These are phyloP conservation scores for Chaetomiaceae sp. DNA, from an alignment of 2,329 filamentous ascomycete genomes.

Conservation along the genomic window DNA sequence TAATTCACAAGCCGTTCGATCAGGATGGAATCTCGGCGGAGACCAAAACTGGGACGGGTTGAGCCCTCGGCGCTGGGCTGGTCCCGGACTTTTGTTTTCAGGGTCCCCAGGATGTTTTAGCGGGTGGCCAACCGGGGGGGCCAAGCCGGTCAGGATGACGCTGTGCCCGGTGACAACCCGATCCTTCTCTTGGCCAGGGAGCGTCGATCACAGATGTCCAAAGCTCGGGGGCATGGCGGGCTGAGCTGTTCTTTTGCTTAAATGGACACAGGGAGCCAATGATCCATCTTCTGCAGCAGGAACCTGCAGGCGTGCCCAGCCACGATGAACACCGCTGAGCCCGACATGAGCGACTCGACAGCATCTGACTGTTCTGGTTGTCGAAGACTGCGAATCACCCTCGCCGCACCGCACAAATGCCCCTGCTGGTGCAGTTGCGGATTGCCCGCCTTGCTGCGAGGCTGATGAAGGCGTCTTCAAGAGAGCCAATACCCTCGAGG, in stretches of 20 bases:
- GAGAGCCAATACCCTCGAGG: constrained; percentile 22
- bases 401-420: too few species aligned
- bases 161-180: neutral
- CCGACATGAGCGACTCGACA: too few species aligned
- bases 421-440: neutral
- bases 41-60: neutral
- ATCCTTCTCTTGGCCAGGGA: neutral
- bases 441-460: constrained; percentile 5
- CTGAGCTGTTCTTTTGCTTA: too few species aligned
- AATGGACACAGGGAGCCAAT: too few species aligned
- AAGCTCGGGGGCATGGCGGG: neutral
- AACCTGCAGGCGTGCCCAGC: too few species aligned
- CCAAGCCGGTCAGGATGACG: constrained; percentile 16
- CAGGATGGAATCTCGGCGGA: neutral
- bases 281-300: too few species aligned
- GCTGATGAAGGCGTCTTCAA: constrained; percentile 3
- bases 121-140: constrained; percentile 11
- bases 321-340: too few species aligned
- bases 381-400: too few species aligned
- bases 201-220: neutral
- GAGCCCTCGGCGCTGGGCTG: neutral
- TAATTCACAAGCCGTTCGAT: neutral
- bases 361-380: too few species aligned
- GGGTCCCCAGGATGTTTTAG: neutral
- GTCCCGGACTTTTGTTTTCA: neutral